These are phyloP conservation scores for Chenopodium formosanum DNA, from an alignment of 148 eudicot genomes.

Conservation along the genomic window DNA sequence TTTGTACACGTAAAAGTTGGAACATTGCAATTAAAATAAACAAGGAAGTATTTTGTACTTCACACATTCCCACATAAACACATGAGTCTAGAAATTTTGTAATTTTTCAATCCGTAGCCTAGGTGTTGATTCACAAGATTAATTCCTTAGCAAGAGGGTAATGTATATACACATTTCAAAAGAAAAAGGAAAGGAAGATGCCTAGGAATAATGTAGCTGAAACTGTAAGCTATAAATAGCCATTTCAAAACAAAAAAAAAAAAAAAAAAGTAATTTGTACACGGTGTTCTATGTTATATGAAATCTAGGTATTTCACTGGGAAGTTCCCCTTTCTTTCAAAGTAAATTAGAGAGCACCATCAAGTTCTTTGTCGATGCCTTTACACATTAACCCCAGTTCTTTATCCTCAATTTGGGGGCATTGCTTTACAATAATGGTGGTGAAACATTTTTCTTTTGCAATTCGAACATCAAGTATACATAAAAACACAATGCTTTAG, in stretches of 20 bases:
- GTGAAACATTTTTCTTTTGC: background rate
- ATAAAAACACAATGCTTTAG: background rate
- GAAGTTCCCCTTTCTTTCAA: background rate
- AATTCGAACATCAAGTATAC: background rate
- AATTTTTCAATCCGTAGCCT: no score
- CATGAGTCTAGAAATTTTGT: no score
- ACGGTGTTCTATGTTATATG: background rate
- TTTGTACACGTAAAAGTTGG: no score
- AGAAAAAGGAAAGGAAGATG: background rate
- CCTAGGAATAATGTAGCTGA: background rate
- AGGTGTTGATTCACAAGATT: no score
- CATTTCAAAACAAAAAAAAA: background rate
- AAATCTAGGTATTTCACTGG: background rate
- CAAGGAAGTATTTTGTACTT: no score
- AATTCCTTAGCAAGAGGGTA: background rate
- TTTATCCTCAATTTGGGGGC: background rate
- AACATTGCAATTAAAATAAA: no score
- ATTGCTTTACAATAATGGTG: background rate
- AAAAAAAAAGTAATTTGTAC: background rate
- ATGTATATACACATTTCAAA: background rate
- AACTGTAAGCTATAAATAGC: background rate
- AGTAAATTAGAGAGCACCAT: background rate
- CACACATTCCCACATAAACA: no score
- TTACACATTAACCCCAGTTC: background rate
- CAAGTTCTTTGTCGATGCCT: background rate